phyloP scores from a whole-genome alignment of 2,329 filamentous ascomycete genomes.

The Xylaria sp. region DNA sequence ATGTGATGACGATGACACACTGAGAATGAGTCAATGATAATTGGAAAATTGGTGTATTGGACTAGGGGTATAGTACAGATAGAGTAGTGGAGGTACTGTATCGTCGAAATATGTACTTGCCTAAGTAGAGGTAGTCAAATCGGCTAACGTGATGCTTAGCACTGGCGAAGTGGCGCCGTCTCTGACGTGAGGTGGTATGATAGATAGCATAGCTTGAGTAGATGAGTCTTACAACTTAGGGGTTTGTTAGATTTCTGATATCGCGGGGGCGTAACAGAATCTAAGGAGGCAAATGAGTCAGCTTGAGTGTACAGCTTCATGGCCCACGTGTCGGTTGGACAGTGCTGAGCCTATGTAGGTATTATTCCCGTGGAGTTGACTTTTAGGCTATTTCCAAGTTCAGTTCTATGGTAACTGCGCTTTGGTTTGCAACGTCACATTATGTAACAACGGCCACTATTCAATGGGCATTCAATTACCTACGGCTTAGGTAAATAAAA shows the following conservation, averaged over 20 bases:
- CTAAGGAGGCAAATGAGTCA: slow-evolving; percentile 16
- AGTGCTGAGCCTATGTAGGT: not conserved
- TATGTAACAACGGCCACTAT: too few species aligned
- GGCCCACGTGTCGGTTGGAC: not conserved
- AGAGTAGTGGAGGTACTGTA: too few species aligned
- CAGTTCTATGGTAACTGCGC: not conserved
- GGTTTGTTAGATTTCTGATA: not conserved
- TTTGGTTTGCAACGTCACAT: too few species aligned
- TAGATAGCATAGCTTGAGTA: not conserved
- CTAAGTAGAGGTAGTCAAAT: not conserved
- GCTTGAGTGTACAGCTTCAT: slow-evolving; percentile 1
- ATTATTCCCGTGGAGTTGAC: slow-evolving; percentile 3
- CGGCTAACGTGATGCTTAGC: slow-evolving; percentile 10
- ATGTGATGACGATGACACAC: slow-evolving; percentile 13
- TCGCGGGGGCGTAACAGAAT: slow-evolving; percentile 3
- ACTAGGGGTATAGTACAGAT: not conserved
- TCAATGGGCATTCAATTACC: too few species aligned
- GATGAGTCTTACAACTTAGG: slow-evolving; percentile 4
- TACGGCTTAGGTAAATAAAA: too few species aligned
- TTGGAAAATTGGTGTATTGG: not conserved
- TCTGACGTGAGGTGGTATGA: not conserved
- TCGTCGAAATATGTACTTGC: not conserved
- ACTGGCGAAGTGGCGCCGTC: slow-evolving; percentile 1
- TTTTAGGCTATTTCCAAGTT: slow-evolving; percentile 32
- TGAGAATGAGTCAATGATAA: slow-evolving; percentile 23